Conservation (phyloP, 1,139 yeast genomes). For the Debaryomyces subglobosus region DNA sequence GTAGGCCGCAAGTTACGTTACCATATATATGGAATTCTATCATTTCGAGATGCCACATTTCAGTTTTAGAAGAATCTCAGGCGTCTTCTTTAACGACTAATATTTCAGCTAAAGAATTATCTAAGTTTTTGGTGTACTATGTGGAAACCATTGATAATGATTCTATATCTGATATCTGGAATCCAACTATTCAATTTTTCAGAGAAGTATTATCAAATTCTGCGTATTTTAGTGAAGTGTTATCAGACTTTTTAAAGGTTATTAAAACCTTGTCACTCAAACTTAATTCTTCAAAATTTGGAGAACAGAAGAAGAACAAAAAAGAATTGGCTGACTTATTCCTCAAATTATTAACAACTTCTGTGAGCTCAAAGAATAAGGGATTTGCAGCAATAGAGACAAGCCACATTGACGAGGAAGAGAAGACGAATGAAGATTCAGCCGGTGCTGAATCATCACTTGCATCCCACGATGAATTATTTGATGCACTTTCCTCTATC, state of each 20-base stretch:
- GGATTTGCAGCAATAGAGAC: slow-evolving; percentile 2
- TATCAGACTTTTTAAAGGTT: slow-evolving; percentile 56
- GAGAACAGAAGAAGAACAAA: slow-evolving; percentile 59
- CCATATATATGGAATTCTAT: slow-evolving; percentile 68
- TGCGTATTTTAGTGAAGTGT: slow-evolving; percentile 48
- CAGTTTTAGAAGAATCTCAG: slow-evolving; percentile 30
- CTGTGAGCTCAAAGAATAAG: slow-evolving; percentile 23
- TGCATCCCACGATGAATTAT: slow-evolving; percentile 36
- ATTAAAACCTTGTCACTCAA: slow-evolving; percentile 57
- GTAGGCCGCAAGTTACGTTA: slow-evolving; percentile 74
- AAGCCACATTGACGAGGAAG: slow-evolving; percentile 14
- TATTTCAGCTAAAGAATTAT: slow-evolving; percentile 44
- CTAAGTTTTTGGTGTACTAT: slow-evolving; percentile 60
- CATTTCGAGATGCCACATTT: slow-evolving; percentile 38
- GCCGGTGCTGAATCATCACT: not conserved
- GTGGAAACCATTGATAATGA: slow-evolving; percentile 70
- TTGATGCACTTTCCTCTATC: slow-evolving; percentile 37
- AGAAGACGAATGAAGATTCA: slow-evolving; percentile 11
- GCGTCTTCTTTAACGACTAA: slow-evolving; percentile 49
- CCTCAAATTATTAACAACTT: slow-evolving; percentile 50
- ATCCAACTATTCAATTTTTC: slow-evolving; percentile 56
- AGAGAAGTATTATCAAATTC: slow-evolving; percentile 57
- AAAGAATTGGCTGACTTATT: slow-evolving; percentile 73
- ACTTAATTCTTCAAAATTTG: slow-evolving; percentile 57
- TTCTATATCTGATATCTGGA: slow-evolving; percentile 76